Base-by-base conservation (phyloP, 805 yeast species). In the Ogataea ramenticola region DNA sequence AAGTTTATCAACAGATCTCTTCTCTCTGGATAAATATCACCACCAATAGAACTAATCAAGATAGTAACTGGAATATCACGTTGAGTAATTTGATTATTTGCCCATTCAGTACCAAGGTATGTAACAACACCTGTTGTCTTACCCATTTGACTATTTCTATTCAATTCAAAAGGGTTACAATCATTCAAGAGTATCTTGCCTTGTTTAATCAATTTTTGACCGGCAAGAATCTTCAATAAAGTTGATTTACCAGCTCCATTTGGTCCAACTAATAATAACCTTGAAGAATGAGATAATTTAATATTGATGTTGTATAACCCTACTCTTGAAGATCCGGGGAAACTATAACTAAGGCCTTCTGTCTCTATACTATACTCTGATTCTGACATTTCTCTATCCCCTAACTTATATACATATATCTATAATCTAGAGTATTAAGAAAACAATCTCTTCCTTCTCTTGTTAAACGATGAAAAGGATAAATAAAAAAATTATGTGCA, bases 181-280 rank as follows among this genome's bases (percentile, higher is more conserved):
- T 96, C 96, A 30, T 87, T 86, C n/a, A 93, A 74, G 21, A 61
- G 53, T 27, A 93, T 77, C 14, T 68, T 62, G 0, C 96, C 97
- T 15, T 75, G 68, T 45, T 80, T 77, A 48, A 95, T 82, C 46
- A 93, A 71, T 8, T 93, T 88, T 56, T 91, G 91, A 3, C 99
- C 99, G 0, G 97, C 96, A 17, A 93, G 67, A 16, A 93, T 75
- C 58, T 80, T 79, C 49, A 93, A 70, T 36, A 93, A 61, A 0
- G 99, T 93, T 1, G 96, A 86, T 61, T 93, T 93, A 4, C 99
- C 98, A 1, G 99, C 98, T 17, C 99, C 99, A 55, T 90, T 90
- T 12, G 98, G 95, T 0, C 99, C 99, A 21, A 93, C 73, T 8
- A 93, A 62, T 31, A 93, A 67, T 11, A 90, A 79, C 47, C 96